Conservation (phyloP, 805 yeast genomes). For the Nakazawaea ishiwadae region DNA sequence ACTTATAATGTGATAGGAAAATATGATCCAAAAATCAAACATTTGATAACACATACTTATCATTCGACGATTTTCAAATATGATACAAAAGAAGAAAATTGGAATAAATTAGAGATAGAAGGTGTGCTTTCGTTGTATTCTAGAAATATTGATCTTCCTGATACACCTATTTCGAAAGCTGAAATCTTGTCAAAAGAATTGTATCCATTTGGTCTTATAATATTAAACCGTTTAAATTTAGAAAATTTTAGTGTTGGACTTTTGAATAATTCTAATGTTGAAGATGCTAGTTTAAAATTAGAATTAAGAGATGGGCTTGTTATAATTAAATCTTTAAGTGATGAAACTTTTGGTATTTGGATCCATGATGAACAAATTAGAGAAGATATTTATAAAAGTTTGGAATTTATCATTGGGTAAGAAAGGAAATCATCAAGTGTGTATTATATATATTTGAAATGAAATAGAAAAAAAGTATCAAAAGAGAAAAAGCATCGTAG, state of each 20-base stretch:
- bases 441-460: background rate
- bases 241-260: slow-evolving; percentile 71
- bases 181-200: slow-evolving; percentile 33
- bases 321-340: slow-evolving; percentile 61
- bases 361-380: slow-evolving; percentile 67
- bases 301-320: slow-evolving; percentile 68
- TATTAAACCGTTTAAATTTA: slow-evolving; percentile 64
- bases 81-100: slow-evolving; percentile 50
- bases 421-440: background rate
- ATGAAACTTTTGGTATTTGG: slow-evolving; percentile 78
- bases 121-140: slow-evolving; percentile 68
- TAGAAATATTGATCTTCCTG: slow-evolving; percentile 28
- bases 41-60: slow-evolving; percentile 62
- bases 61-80: slow-evolving; percentile 70
- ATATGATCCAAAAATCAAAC: slow-evolving; percentile 69
- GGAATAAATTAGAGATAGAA: slow-evolving; percentile 67
- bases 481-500: background rate
- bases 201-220: slow-evolving; percentile 64
- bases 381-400: slow-evolving; percentile 46
- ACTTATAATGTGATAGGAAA: slow-evolving; percentile 74
- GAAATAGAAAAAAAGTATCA: background rate
- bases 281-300: slow-evolving; percentile 46
- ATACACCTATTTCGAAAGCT: slow-evolving; percentile 15
- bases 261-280: slow-evolving; percentile 33
- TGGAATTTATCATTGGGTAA: slow-evolving; percentile 18